Evolutionary conservation across 192 early-diverging fungal genomes (phyloP).

Genomic region (Coemansia sp.): DNA sequence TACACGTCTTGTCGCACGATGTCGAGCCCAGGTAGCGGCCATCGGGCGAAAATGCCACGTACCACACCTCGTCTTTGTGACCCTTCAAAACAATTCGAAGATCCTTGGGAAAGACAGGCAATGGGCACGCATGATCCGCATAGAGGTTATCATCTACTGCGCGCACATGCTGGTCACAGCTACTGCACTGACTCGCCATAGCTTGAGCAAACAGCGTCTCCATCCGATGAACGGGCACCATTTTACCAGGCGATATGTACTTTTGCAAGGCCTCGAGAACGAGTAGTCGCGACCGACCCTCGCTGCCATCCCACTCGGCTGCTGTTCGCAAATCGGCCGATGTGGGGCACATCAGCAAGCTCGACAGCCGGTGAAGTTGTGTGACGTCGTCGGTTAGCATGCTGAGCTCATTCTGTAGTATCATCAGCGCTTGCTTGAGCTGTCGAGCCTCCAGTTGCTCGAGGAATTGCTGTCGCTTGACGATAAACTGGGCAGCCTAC

Average conservation of each 20-base stretch:
- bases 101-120: conserved; percentile 41
- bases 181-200: conserved; percentile 66
- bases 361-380: conserved; percentile 73
- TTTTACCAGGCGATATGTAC: conserved; percentile 75
- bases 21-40: conserved; percentile 89
- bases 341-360: conserved; percentile 34
- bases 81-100: conserved; percentile 62
- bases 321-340: conserved; percentile 67
- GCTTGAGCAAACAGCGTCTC: conserved; percentile 85
- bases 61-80: conserved; percentile 97
- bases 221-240: conserved; percentile 89
- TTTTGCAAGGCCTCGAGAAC: conserved; percentile 57
- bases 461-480: conserved; percentile 89
- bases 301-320: conserved; percentile 81
- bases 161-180: conserved; percentile 81
- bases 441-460: conserved; percentile 78
- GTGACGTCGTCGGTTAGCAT: conserved; percentile 69
- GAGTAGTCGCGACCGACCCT: conserved; percentile 53
- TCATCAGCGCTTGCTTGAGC: conserved; percentile 71
- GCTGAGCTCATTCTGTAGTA: conserved; percentile 82
- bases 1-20: conserved; percentile 84
- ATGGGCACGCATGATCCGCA: conserved; percentile 48
- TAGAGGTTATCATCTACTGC: conserved; percentile 33
- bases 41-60: conserved; percentile 87
- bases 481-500: conserved; percentile 65